A percentile compares a stretch with the other conserved stretches of the same genome.
Conservation (phyloP, 441 rosid species). For the Erodium texanum region DNA sequence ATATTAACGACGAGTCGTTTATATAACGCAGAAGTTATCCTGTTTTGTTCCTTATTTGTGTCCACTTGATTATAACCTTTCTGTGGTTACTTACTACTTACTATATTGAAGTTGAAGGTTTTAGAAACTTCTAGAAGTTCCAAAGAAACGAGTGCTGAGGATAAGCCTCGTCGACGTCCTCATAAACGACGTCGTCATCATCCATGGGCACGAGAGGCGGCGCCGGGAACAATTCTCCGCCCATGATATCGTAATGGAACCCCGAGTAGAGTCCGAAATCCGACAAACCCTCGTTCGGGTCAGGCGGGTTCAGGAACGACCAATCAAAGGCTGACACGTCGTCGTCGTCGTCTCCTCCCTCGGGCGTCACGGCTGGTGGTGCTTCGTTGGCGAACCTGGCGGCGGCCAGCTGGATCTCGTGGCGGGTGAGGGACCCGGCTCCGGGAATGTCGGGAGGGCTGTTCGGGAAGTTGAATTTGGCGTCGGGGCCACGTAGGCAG, state of each 20-base stretch:
- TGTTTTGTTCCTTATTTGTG: too few species aligned
- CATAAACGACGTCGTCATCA: not conserved
- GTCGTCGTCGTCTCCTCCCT: too few species aligned
- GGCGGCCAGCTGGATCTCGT: slow-evolving; percentile 54
- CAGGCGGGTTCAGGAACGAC: not conserved
- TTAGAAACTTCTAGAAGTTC: not conserved
- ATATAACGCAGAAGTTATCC: too few species aligned
- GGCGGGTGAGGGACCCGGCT: slow-evolving; percentile 33
- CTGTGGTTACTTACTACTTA: too few species aligned
- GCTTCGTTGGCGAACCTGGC: slow-evolving; percentile 47
- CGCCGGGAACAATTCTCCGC: not conserved
- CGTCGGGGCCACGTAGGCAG: slow-evolving; percentile 58
- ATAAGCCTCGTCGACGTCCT: not conserved
- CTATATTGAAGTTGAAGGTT: not conserved
- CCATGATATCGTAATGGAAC: not conserved
- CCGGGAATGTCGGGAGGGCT: slow-evolving; percentile 47
- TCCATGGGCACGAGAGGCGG: not conserved
- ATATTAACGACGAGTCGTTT: too few species aligned
- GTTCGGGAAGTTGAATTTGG: slow-evolving; percentile 67
- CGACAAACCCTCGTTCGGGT: not conserved
- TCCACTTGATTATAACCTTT: too few species aligned
- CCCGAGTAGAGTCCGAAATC: not conserved
- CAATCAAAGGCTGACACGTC: not conserved
- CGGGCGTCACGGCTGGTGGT: slow-evolving; percentile 7
- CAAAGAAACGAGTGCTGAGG: not conserved